Base-by-base conservation (phyloP, 306 rosid species). In the Prosopis cineraria region DNA sequence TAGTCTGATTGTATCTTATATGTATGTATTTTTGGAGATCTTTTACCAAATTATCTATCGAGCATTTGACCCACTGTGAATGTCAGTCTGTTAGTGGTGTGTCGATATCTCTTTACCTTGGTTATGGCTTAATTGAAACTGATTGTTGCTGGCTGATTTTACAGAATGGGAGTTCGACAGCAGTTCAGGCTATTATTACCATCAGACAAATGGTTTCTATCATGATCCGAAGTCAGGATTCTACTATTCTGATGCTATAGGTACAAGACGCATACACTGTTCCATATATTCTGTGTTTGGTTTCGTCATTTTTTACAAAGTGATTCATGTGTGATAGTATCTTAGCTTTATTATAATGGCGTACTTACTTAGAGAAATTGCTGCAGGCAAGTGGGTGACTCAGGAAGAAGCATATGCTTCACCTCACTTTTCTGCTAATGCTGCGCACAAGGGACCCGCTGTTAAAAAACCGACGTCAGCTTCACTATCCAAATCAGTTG, bases 331-430 rank as follows among this genome's bases (percentile, higher is more conserved):
- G 40, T 68, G 31, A 45, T 40, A 43, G 66, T 68, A 39, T 55
- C 70, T 16, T 22, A 60, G 1, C 2, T 14, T 33, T 53, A 40
- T 53, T 73, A 82, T 63, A 60, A 68, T 60, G 43, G 47, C 80
- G 68, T 81, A 81, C 74, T 84, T 56, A 85, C 80, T 40, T 80
- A 20, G 73, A 63, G 58, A 76, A 75, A 73, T 60, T 80, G 83
- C 80, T 73, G 87, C 93, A 93, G 99, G 96, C 25, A 95, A 91
- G 82, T 95, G 99, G 98, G 97, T 93, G 86, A 85, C 96, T 64
- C 89, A 84, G 82, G 98, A 95, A 86, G 99, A 95, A 86, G 99
- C 98, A 74, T 89, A 86, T 79, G 90, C 96, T 29, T 84, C 90
- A 16, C 90, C 94, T 24, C 93, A 91, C 81, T 93, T 88, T 64